Percentiles rank a stretch among this genome's conserved stretches.
Conservation (phyloP, 495 filamentous ascomycete species). For the Penicillium egyptiacum region DNA sequence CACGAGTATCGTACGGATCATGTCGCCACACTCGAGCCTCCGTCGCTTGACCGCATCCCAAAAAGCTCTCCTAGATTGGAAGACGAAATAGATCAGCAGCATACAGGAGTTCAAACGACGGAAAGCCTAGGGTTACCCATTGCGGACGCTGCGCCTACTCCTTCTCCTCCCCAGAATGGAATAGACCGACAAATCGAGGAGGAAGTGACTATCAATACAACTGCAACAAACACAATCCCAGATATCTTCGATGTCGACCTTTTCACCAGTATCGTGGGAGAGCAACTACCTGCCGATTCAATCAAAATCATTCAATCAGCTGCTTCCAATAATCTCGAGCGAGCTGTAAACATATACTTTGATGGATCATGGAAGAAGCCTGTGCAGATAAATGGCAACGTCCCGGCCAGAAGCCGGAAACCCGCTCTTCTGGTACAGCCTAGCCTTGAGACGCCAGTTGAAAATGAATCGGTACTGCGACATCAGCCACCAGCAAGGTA, state of each 20-base stretch:
- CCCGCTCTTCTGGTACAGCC: conserved; percentile 10
- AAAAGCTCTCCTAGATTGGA: not conserved
- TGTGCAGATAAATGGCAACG: conserved; percentile 9
- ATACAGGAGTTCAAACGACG: not conserved
- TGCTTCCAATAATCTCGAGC: conserved; percentile 62
- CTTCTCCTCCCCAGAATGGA: not conserved
- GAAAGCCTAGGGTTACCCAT: not conserved
- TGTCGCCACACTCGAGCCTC: not conserved
- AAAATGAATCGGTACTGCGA: conserved; percentile 27
- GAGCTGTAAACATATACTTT: conserved; percentile 81
- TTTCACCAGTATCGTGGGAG: conserved; percentile 71
- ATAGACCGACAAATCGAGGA: not conserved
- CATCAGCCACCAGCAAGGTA: conserved; percentile 67
- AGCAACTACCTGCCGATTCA: conserved; percentile 53
- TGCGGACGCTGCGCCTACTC: not conserved
- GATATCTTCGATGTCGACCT: conserved; percentile 63
- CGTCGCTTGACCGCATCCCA: not conserved
- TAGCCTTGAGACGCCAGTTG: not conserved
- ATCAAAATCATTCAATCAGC: conserved; percentile 54
- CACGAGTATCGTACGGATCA: not conserved
- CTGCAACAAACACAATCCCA: not conserved
- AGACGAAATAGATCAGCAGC: not conserved
- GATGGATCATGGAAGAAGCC: conserved; percentile 85
- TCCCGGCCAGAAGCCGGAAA: conserved; percentile 15
- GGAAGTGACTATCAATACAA: not conserved